Base-by-base conservation (phyloP, 177 flowering plant species). In the Telopea speciosissima region DNA sequence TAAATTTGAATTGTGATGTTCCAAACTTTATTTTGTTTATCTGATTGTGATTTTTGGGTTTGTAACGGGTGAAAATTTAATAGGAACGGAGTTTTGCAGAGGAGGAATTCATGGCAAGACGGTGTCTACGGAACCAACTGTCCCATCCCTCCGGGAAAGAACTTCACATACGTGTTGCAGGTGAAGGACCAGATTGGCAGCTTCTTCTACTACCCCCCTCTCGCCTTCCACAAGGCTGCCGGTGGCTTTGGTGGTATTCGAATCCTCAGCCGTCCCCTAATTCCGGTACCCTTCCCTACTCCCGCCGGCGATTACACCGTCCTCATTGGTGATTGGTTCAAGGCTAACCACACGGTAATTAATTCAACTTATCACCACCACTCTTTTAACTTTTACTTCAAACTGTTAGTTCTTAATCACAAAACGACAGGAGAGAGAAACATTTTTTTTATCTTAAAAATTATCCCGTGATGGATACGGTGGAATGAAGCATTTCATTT, bases 161-260 rank as follows among this genome's bases (percentile, higher is more conserved):
- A 94, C 82, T 90, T 80, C 80, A 94, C 99, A 0, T 94, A 92
- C 83, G 86, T 82, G 68, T 86, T 94, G 0, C 99, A 94, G 73
- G 88, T 92, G 78, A 94, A 92, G 85, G 99, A 94, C 78, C 99
- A 94, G 63, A 94, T 94, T 12, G 99, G 99, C 7, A 94, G 97
- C 78, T 94, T 85, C 76, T 94, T 74, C 75, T 94, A 94, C 83
- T 94, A 86, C 86, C 99, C 99, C 0, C 89, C 99, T 24, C 87
- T 85, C 9, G 92, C 80, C 56, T 89, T 94, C 83, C 99, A 94
- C 87, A 94, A 94, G 77, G 99, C 97, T 1, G 99, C 99, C 0
- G 99, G 97, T 54, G 99, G 90, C 1, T 94, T 89, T 26, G 99
- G 99, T 14, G 99, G 95, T 0, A 83, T 94, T 63, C 80, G 86